Evolutionary conservation across 192 early-diverging fungal species (phyloP).

Genomic region (Mortierella hygrophila): DNA sequence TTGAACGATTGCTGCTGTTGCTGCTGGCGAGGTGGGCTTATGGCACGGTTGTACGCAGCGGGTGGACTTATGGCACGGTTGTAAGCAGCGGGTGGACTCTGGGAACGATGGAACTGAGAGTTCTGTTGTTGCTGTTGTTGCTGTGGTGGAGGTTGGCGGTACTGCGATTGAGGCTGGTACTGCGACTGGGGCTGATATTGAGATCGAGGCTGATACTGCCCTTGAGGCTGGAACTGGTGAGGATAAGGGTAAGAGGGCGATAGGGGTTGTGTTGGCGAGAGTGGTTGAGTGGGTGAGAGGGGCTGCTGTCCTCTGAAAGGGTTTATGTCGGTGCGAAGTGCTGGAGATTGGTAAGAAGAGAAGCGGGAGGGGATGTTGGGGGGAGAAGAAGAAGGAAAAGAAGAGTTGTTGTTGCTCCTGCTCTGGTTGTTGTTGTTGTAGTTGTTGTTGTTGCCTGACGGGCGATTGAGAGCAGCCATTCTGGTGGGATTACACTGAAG

Average conservation of each 20-base stretch:
- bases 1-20: neutral
- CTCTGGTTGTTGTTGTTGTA: neutral
- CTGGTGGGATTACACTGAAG: neutral
- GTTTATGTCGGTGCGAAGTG: neutral
- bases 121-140: constrained; percentile 10
- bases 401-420: constrained; percentile 3
- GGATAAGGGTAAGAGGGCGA: constrained; percentile 2
- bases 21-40: neutral
- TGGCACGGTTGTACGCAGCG: neutral
- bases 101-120: constrained; percentile 6
- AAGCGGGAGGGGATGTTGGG: neutral
- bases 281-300: neutral
- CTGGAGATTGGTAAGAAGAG: constrained; percentile 15
- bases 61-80: neutral
- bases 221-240: constrained; percentile 3
- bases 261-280: neutral
- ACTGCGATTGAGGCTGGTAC: neutral
- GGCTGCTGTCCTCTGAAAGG: neutral
- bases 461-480: neutral
- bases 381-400: neutral
- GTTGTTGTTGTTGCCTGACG: neutral
- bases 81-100: neutral
- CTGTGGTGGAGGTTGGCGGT: neutral
- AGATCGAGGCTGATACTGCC: neutral
- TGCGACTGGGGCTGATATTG: constrained; percentile 3